Base-by-base conservation (phyloP, 2,329 filamentous ascomycete genomes). In the Aureobasidium sp. region DNA sequence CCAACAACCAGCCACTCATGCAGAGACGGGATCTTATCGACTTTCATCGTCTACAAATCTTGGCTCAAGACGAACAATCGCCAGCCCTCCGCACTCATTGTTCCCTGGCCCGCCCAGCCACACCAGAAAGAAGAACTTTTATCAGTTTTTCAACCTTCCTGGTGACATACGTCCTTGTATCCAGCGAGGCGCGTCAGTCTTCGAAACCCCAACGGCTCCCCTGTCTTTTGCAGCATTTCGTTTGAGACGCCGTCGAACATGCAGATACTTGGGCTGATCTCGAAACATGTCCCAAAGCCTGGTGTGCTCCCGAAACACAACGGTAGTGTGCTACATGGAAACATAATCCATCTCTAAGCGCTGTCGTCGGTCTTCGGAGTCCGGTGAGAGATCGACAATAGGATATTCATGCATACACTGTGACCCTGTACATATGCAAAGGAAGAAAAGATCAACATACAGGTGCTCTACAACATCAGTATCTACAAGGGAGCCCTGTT, bases 231-330 rank as follows among this genome's bases (percentile, higher is more conserved):
- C 53, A 57, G 53, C 26, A 44, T n/a, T 4, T 41, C n/a, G 13
- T 55, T 5, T 10, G 17, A 36, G n/a, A 15, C 10, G 55, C 20
- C 41, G 7, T 58, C 32, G 4, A 42, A 13, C 13, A 12, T 58
- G 29, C 42, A 37, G 26, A 48, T 26, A 39, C 32, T 26, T 42
- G 55, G 53, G 55, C 42, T 37, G 42, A 47, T 58, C 42, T 58
- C n/a, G 53, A 57, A 57, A 57, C 53, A 57, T 29, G 27, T 26
- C 23, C 41, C 27, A 39, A 37, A 17, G 32, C 17, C 23, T 32
- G 39, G 39, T 13, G 39, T 57, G 53, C 53, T 57, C 46, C 53
- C 42, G 41, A 44, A 55, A 57, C 53, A 55, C 51, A 41, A 55
- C 36, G 51, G 37, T 27, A 32, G 4, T 42, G 51, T 55, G 36